Base-by-base conservation (phyloP, 2,329 filamentous ascomycete species). In the Ramularia collo-cygni region DNA sequence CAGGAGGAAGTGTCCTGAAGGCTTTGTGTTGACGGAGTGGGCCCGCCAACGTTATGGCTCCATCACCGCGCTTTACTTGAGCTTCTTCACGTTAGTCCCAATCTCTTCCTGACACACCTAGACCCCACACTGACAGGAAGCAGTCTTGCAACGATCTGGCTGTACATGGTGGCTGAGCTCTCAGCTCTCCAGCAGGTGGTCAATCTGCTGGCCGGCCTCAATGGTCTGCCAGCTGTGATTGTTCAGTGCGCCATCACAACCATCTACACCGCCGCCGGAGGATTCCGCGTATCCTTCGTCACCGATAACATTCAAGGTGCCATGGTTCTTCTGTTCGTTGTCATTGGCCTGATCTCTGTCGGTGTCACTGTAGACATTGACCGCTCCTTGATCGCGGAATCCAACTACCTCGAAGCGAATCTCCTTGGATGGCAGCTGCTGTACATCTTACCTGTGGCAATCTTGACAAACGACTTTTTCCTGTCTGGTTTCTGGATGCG, bases 381-480 rank as follows among this genome's bases (percentile, higher is more conserved):
- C 56, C 75, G 70, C 19, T 73, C 72, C 27, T 70, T 86, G 9
- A 78, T 92, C 52, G 76, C 76, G 1, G 66, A 76, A 4, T 88
- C 84, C 0, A 79, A 79, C 7, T 73, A 86, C 17, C 75, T 82
- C n/a, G 69, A 86, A 31, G 54, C 80, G 4, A 83, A 67, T 41
- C 71, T 87, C 2, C 71, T 92, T 1, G 86, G 86, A 40, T 92
- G 86, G 84, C 85, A 92, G 63, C 75, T 92, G 10, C 68, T 92
- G 26, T 92, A 90, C 66, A 90, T 92, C 50, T 72, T 92, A 1
- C 84, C 86, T 0, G 75, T 92, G 4, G 85, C 85, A 31, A 76
- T 92, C 48, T 59, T 89, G 40, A 89, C 85, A 43, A 92, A 90
- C 65, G 81, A 89, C 68, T 89, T 92, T 70, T 92, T 92, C 68